Evolutionary conservation across 2,329 filamentous ascomycete genomes (phyloP), one percentile per base, ranked within the genome.

Genomic region (Pseudodiploospora longispora): DNA sequence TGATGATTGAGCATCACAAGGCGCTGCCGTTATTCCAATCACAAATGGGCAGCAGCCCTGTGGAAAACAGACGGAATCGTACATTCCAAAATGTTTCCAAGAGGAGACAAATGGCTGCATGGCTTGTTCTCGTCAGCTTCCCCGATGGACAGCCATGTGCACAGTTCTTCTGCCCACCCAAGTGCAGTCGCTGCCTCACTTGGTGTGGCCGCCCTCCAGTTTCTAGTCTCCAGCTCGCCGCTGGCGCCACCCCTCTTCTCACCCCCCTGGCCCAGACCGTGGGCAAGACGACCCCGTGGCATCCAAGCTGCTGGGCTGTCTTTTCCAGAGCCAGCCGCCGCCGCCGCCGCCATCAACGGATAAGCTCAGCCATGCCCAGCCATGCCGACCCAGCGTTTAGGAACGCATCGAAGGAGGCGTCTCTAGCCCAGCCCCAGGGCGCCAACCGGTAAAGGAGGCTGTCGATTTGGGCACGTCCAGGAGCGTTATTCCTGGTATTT

Each of bases 351-450:
- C 57, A 60, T 59, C 44, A 43, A 56, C 57, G 58, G 57, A 59
- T 59, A 59, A 52, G 55, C 51, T 57, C 56, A 60, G 58, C 58
- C 43, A 12, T 19, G 19, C 19, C 19, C 19, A 19, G 19, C 19
- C 56, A 60, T 59, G 55, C 55, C 55, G 58, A 59, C 58, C 58
- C 56, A 60, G 41, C 46, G 50, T 49, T 48, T 58, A 57, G 58
- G 55, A 55, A 56, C 56, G 46, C 54, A 50, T 53, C 48, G 36
- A 52, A 52, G 40, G 55, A 56, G 56, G 55, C 54, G 53, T 34
- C 54, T 50, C 48, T 48, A 48, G 47, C 28, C 38, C 27, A 30
- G 27, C 30, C 39, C 32, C 19, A 30, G 27, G 38, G 31, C 36
- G 30, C 19, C 42, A 47, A 27, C 34, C 29, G 31, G 37, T 30